Evolutionary conservation across 805 yeast species (phyloP), one percentile per base, ranked within the genome.

Genomic region (Cyberlindnera nakhonratchasimensis): DNA sequence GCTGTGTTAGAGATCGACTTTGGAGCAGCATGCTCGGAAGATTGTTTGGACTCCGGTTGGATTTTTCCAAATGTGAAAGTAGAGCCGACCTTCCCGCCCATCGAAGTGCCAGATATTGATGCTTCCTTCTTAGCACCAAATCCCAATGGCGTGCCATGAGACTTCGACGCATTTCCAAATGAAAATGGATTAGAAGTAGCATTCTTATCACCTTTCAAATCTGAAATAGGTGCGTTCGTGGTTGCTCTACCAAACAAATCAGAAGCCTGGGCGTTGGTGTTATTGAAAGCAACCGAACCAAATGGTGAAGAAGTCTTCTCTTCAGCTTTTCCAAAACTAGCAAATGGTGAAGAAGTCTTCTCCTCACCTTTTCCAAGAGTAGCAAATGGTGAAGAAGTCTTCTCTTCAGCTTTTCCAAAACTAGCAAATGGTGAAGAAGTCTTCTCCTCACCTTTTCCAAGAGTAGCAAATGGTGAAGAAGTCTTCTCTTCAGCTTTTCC

Each of bases 401-500:
- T 6, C 28, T 25, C n/a, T 10, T 14, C 28, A 25, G n/a, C 6
- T 13, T 6, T 13, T 12, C 12, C 28, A 20, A 31, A 13, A 3
- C 24, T 6, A 19, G 17, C 24, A 31, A 31, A 31, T 35, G 39
- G 39, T 18, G 38, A 34, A 26, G 17, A 6, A 14, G 22, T 17
- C 34, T 29, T 6, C 31, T 22, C 16, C 7, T 10, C 30, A 17
- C 37, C 3, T 10, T 36, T 35, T 10, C 52, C 54, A 32, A 52
- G 45, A 2, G 48, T 30, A 9, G 51, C 47, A 18, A 47, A 41
- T 12, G 54, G 48, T n/a, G 48, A 46, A 4, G 40, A 45, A 3
- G 37, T 21, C 13, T 26, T 28, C 9, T 19, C 17, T 3, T 36
- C 30, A n/a, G 34, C 7, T 16, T 28, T 19, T 4, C 40, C 31